Percentiles rank a stretch among this genome's conserved stretches.
Evolutionary conservation across 805 yeast species (phyloP).

Genomic region (Schizosaccharomyces lindneri): DNA sequence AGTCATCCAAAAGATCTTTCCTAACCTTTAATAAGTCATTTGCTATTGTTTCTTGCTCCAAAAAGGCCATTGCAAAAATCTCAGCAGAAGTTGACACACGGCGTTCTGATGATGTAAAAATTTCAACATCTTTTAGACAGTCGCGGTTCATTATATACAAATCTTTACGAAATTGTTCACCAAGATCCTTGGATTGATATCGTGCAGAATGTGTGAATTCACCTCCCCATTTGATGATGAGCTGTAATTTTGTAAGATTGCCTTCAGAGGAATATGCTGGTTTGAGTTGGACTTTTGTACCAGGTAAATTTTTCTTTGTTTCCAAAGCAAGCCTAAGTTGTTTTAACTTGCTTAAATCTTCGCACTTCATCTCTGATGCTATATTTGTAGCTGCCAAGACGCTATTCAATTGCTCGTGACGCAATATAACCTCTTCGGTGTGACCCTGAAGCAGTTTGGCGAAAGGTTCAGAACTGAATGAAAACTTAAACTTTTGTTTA

Average conservation of each 20-base stretch:
- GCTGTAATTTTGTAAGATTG: conserved; percentile 80
- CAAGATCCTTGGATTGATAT: conserved; percentile 82
- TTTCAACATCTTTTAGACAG: conserved; percentile 61
- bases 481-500: conserved; percentile 87
- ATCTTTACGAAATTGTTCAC: conserved; percentile 87
- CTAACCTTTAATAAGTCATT: conserved; percentile 60
- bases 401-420: conserved; percentile 67
- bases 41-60: conserved; percentile 45
- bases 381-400: conserved; percentile 63
- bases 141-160: conserved; percentile 62
- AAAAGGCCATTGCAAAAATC: conserved; percentile 53
- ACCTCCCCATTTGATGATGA: conserved; percentile 96
- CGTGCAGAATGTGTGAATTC: conserved; percentile 96
- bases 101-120: conserved; percentile 80
- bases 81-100: conserved; percentile 86
- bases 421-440: conserved; percentile 80
- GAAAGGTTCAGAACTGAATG: conserved; percentile 70
- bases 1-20: conserved; percentile 80
- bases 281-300: conserved; percentile 85
- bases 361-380: conserved; percentile 45
- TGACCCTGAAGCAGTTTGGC: conserved; percentile 76
- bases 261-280: conserved; percentile 44
- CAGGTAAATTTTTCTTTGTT: conserved; percentile 75
- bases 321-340: conserved; percentile 65
- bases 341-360: conserved; percentile 51